Base-by-base conservation (phyloP, 2,329 filamentous ascomycete genomes). In the Colletotrichum brevisporum region DNA sequence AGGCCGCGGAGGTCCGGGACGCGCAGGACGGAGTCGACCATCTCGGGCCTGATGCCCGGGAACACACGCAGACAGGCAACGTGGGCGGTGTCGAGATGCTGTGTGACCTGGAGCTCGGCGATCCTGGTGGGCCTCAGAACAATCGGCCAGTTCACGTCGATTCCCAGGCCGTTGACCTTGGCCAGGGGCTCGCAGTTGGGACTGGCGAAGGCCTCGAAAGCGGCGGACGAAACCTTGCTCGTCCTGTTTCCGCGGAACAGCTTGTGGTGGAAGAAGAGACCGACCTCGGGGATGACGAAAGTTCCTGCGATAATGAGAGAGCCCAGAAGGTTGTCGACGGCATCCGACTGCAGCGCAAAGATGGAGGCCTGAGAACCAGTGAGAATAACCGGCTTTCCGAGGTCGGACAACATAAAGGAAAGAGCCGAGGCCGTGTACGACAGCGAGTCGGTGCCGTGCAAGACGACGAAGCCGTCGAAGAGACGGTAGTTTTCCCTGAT, bases 261-360 rank as follows among this genome's bases (percentile, higher is more conserved):
- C 73, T 91, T 94, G 82, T 97, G 93, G 80, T 96, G 94, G 85
- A 98, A 98, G 84, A 97, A 97, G 43, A 98, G 86, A 78, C 94
- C 95, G 61, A 98, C 95, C 79, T 97, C 95, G 0, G 95, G 94
- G 67, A 98, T 94, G 83, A 94, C 92, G 77, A 97, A 97, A 69
- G 96, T 96, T 41, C 94, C 94, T 3, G 95, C 95, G 64, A 97
- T 92, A 76, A 97, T 94, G 76, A 97, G 86, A 1, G 94, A 95
- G 21, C 93, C 93, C 5, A 97, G 88, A 13, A 98, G 87, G 76
- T 97, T 98, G 82, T 97, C 94, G 45, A 94, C 92, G 10, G 94
- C 95, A 79, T 98, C 95, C 59, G 92, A 96, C 80, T 97, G 94
- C 27, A 97, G 88, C 70, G 95, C 91, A 74, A 96, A 92, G 87